Base-by-base conservation (phyloP, 345 rosid genomes). In the Acer yangbiense region DNA sequence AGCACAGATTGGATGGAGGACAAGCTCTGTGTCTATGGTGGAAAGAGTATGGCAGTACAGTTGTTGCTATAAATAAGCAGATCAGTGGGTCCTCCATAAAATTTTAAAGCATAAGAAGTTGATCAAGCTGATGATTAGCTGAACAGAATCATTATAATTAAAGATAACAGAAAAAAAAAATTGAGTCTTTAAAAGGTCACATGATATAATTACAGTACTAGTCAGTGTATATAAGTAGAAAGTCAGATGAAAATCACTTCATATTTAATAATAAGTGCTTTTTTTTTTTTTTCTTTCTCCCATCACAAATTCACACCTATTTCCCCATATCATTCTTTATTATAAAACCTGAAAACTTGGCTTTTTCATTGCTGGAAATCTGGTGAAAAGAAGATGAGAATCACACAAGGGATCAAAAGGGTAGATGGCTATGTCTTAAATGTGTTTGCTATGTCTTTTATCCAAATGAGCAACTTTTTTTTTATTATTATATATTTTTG, bases 11-110 rank as follows among this genome's bases (percentile, higher is more conserved):
- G 39, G 39, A 35, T 35, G 39, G 39, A 35, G 57, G 61, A 69
- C 50, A 77, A 46, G 74, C 20, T 60, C 13, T 46, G 27, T 52
- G 52, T 48, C 41, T 72, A 78, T 76, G 74, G 76, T 80, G 77
- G 72, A 78, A 79, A 83, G 77, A 63, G 83, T 74, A 73, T 71
- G 81, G 82, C 32, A 72, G 81, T 55, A 44, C 74, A 74, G 61
- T n/a, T 61, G 77, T 64, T 75, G 80, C 68, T 75, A 71, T 83
- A 73, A 80, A 82, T 52, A 71, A 74, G 78, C 63, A 65, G 52
- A 74, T 79, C 41, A 64, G 79, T 79, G 88, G 89, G 86, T 58
- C 87, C 90, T 81, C 14, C 18, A 52, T 21, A 6, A 11, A 18
- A 67, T 76, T 76, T 39, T 71, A 73, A 77, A 80, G n/a, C 58